Conservation (phyloP, 495 filamentous ascomycete genomes). For the Lophiotrema nucula region DNA sequence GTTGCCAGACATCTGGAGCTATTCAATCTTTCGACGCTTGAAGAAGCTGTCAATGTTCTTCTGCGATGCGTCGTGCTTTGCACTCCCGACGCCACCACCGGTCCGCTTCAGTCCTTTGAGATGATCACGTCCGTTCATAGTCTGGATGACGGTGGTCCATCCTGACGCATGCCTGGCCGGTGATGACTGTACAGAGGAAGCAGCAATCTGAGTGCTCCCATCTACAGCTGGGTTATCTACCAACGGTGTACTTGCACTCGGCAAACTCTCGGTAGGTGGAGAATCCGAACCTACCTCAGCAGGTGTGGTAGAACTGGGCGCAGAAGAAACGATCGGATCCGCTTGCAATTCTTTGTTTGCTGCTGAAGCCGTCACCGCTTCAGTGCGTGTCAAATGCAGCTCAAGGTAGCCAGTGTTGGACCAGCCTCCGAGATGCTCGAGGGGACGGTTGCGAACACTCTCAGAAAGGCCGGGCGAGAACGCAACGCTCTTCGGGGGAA, state of each 20-base stretch:
- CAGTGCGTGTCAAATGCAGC: conserved; percentile 45
- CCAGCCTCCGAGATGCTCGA: conserved; percentile 56
- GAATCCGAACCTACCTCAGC: neutral
- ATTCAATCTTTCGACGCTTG: conserved; percentile 50
- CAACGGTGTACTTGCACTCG: neutral
- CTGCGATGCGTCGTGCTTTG: conserved; percentile 68
- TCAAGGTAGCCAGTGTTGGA: conserved; percentile 66
- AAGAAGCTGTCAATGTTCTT: conserved; percentile 77
- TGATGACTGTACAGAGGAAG: neutral
- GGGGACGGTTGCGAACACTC: conserved; percentile 18
- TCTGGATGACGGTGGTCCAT: conserved; percentile 47
- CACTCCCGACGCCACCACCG: conserved; percentile 72
- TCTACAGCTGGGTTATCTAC: neutral
- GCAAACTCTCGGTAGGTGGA: neutral
- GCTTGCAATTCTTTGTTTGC: neutral
- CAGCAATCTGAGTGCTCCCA: neutral
- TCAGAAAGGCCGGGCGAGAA: conserved; percentile 36
- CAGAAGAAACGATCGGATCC: neutral
- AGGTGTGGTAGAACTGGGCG: neutral
- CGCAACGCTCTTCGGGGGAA: conserved; percentile 46
- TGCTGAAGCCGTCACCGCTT: neutral
- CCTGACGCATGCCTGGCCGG: conserved; percentile 12
- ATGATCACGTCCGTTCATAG: conserved; percentile 65
- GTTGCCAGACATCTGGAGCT: too few species aligned
- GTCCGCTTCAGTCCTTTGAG: conserved; percentile 71